phyloP scores from a whole-genome alignment of 164 flowering plant species.

The Stephania yunnanensis region DNA sequence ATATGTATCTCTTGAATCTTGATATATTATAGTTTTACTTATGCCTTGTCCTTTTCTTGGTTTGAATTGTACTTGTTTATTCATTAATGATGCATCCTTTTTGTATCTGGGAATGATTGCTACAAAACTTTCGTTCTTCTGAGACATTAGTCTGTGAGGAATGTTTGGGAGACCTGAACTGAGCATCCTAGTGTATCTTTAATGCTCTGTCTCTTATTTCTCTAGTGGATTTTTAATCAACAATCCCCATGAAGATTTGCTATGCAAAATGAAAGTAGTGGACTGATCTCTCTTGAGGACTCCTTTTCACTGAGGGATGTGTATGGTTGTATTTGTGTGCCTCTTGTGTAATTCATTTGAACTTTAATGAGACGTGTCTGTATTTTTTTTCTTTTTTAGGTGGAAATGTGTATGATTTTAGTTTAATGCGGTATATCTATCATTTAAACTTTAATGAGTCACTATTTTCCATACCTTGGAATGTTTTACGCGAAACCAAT shows the following conservation, averaged over 20 bases:
- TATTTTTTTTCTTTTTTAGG: too few relatives aligned
- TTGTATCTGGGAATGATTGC: background rate
- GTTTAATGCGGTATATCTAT: too few relatives aligned
- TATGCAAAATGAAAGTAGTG: conserved; percentile 13
- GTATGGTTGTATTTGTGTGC: background rate
- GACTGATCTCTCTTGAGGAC: conserved; percentile 12
- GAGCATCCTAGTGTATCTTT: background rate
- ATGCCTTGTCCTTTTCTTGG: background rate
- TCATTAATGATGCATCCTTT: background rate
- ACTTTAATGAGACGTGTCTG: too few relatives aligned
- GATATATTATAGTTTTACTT: background rate
- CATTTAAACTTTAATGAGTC: too few relatives aligned
- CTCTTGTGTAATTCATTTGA: background rate
- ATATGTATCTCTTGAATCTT: too few relatives aligned
- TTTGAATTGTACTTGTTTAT: background rate
- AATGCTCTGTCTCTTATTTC: background rate
- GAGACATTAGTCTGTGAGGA: background rate
- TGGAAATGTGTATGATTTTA: too few relatives aligned
- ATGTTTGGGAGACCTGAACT: background rate
- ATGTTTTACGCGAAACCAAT: too few relatives aligned
- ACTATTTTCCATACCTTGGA: too few relatives aligned
- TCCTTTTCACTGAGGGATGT: conserved; percentile 10
- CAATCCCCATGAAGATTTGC: conserved; percentile 8
- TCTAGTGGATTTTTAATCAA: background rate
- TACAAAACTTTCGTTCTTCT: background rate